Percentiles rank a stretch among this genome's conserved stretches.
phyloP scores from a whole-genome alignment of 352 stramenopile genomes.

The Phytophthora pini region DNA sequence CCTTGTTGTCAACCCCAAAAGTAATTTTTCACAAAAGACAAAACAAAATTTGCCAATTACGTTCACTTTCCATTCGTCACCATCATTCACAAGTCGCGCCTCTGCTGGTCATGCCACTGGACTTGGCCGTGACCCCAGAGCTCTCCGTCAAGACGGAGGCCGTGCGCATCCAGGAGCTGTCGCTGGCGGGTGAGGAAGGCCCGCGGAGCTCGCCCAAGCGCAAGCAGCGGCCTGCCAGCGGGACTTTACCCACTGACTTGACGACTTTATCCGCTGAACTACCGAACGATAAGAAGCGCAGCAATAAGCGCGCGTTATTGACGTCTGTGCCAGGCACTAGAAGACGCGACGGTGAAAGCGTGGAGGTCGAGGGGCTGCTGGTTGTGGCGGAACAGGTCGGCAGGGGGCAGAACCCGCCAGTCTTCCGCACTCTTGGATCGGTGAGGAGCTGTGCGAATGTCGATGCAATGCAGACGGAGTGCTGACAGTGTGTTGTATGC shows the following conservation, averaged over 20 bases:
- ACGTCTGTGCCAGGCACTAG: conserved; percentile 22
- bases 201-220: conserved; percentile 30
- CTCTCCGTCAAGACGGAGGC: conserved; percentile 33
- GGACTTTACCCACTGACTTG: conserved; percentile 21
- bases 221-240: conserved; percentile 28
- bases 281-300: conserved; percentile 35
- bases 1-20: neutral
- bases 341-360: conserved; percentile 36
- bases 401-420: conserved; percentile 11
- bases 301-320: conserved; percentile 51
- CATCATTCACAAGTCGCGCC: conserved; percentile 36
- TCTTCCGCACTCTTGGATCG: conserved; percentile 56
- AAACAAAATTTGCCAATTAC: conserved; percentile 6
- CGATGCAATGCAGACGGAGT: neutral
- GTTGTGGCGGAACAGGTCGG: conserved; percentile 56
- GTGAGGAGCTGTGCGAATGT: conserved; percentile 22
- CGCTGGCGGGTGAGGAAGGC: conserved; percentile 21
- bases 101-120: conserved; percentile 25
- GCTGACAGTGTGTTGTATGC: conserved; percentile 25
- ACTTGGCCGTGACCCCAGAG: conserved; percentile 16
- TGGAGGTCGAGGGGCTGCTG: conserved; percentile 60
- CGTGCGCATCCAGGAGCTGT: conserved; percentile 48
- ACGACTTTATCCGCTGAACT: conserved; percentile 15
- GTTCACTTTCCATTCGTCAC: conserved; percentile 29
- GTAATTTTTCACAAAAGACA: neutral